A percentile compares a stretch with the other conserved stretches of the same genome.
These are phyloP conservation scores for Climacium dendroides DNA, from an alignment of 225 moss, liverwort and hornwort genomes.

Conservation along the genomic window DNA sequence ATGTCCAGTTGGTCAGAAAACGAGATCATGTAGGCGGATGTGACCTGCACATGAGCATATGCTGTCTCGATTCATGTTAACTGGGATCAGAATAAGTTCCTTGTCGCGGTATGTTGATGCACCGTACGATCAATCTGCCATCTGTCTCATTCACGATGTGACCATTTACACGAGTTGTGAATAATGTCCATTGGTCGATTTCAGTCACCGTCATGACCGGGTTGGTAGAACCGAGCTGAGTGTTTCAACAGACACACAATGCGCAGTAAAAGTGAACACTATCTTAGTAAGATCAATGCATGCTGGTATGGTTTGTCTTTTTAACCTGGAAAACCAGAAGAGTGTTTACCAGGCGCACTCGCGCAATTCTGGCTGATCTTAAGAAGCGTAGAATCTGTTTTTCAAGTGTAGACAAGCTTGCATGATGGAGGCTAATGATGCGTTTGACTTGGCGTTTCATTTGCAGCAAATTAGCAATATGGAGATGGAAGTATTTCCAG, in stretches of 20 bases:
- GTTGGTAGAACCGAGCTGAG: background rate
- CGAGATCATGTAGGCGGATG: background rate
- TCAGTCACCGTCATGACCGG: background rate
- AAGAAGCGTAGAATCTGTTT: background rate
- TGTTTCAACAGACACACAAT: background rate
- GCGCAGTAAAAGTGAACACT: background rate
- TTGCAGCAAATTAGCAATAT: slow-evolving; percentile 12
- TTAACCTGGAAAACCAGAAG: background rate
- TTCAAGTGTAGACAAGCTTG: background rate
- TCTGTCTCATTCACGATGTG: background rate
- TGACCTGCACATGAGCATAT: background rate
- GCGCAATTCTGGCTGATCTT: background rate
- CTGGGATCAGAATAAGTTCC: background rate
- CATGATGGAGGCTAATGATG: background rate
- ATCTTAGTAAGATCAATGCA: background rate
- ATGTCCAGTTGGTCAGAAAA: background rate
- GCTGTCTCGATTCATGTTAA: background rate
- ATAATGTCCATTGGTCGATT: background rate
- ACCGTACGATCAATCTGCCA: background rate
- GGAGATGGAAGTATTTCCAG: slow-evolving; percentile 33
- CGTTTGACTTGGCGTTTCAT: background rate
- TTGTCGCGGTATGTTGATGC: background rate
- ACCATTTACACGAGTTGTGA: background rate
- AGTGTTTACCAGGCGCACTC: background rate
- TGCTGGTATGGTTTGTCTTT: background rate